Conservation (phyloP, 495 filamentous ascomycete species). For the Penicillium argentinense region DNA sequence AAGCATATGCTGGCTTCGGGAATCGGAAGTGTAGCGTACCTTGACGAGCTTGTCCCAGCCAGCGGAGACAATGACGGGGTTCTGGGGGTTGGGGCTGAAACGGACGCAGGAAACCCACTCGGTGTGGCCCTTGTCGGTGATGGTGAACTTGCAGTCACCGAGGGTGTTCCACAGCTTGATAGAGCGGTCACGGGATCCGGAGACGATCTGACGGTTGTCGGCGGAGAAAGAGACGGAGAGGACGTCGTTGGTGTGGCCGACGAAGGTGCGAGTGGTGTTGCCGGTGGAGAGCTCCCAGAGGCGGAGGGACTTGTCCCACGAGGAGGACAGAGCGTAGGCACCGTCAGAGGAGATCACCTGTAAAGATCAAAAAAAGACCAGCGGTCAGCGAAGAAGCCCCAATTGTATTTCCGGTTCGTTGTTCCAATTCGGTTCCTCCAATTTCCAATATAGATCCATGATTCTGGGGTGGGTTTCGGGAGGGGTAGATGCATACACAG, state of each 20-base stretch:
- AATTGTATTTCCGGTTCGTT: constrained; percentile 6
- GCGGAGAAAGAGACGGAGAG: constrained; percentile 99
- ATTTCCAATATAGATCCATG: constrained; percentile 16
- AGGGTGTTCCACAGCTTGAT: constrained; percentile 99
- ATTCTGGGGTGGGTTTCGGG: constrained; percentile 12
- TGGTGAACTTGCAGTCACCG: constrained; percentile 99
- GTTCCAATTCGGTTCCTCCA: constrained; percentile 15
- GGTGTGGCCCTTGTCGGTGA: constrained; percentile 99
- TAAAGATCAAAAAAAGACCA: constrained; percentile 29
- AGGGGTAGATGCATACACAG: constrained; percentile 71
- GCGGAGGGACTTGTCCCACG: constrained; percentile 99
- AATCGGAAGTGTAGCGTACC: constrained; percentile 60
- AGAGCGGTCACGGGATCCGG: constrained; percentile 92
- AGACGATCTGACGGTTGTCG: constrained; percentile 99
- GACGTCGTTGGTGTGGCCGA: constrained; percentile 98
- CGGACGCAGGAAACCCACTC: constrained; percentile 99
- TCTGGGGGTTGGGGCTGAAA: constrained; percentile 99
- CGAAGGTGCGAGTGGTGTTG: constrained; percentile 94
- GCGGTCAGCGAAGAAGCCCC: constrained; percentile 36
- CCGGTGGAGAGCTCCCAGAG: constrained; percentile 98
- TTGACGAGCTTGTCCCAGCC: constrained; percentile 99
- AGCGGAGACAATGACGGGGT: constrained; percentile 98
- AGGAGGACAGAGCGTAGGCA: constrained; percentile 97
- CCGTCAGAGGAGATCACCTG: constrained; percentile 99
- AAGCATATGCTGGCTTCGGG: neutral